Percentiles rank a stretch among this genome's conserved stretches.
Conservation (phyloP, 2,329 filamentous ascomycete genomes). For the Peltaster fructicola region DNA sequence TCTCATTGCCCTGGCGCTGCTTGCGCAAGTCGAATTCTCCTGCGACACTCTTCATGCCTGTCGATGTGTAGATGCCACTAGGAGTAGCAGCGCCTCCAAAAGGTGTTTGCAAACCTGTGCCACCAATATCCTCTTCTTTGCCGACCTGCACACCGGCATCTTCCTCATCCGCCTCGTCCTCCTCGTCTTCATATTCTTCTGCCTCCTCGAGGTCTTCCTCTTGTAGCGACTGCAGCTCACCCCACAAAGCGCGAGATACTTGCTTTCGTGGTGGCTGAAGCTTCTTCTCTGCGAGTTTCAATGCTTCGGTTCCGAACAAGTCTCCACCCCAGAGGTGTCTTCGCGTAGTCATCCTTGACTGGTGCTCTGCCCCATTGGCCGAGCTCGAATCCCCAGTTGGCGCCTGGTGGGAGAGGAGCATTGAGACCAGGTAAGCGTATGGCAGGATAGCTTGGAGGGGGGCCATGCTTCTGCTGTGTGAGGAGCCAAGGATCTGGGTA, state of each 20-base stretch:
- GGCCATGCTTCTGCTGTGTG: conserved; percentile 85
- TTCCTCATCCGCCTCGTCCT: conserved; percentile 51
- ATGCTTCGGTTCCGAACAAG: conserved; percentile 53
- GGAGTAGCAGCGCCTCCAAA: conserved; percentile 54
- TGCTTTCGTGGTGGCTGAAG: too few species aligned
- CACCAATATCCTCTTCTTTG: conserved; percentile 49
- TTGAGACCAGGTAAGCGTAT: conserved; percentile 89
- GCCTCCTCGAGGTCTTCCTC: conserved; percentile 54
- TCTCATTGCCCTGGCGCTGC: conserved; percentile 66
- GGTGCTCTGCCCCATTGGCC: conserved; percentile 94
- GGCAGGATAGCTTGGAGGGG: conserved; percentile 87
- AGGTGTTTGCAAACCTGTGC: conserved; percentile 52
- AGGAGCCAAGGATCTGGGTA: conserved; percentile 94
- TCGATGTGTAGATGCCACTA: conserved; percentile 60
- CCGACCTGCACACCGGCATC: too few species aligned
- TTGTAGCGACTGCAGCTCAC: conserved; percentile 66
- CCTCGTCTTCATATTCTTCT: conserved; percentile 37
- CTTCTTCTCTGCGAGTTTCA: conserved; percentile 37
- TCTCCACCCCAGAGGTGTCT: conserved; percentile 86
- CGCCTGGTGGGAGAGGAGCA: conserved; percentile 74
- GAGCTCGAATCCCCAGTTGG: conserved; percentile 85
- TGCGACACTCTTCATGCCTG: conserved; percentile 56
- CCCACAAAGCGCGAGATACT: too few species aligned
- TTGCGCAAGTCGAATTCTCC: conserved; percentile 89
- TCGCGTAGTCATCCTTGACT: conserved; percentile 80